Percentiles rank a stretch among this genome's conserved stretches.
Conservation (phyloP, 192 early-diverging fungal genomes). For the Helicostylum pulchrum region DNA sequence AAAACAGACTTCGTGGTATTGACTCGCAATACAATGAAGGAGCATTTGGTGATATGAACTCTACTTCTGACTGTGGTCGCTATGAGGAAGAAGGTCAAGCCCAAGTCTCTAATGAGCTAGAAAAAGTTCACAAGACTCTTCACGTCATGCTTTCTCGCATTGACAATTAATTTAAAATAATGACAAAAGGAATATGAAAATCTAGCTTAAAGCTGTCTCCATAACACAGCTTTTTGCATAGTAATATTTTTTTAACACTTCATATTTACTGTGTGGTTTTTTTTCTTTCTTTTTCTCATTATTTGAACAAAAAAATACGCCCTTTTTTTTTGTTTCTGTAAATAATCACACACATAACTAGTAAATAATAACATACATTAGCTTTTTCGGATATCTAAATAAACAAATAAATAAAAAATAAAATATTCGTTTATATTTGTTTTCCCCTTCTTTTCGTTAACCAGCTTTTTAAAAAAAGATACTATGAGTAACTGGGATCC, state of each 20-base stretch:
- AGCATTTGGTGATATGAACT: not conserved
- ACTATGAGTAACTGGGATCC: constrained; percentile 13
- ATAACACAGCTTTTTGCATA: no score
- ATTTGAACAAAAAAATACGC: no score
- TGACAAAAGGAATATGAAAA: no score
- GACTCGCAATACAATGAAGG: constrained; percentile 13
- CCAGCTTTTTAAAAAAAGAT: not conserved
- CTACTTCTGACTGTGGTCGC: not conserved
- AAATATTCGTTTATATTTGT: not conserved
- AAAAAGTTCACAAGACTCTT: constrained; percentile 19
- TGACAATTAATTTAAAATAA: not conserved
- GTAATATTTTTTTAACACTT: no score
- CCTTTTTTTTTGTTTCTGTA: no score
- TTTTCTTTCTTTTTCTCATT: no score
- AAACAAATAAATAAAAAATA: not conserved
- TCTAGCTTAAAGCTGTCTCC: no score
- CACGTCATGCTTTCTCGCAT: constrained; percentile 17
- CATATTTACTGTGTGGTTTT: no score
- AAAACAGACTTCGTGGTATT: constrained; percentile 8
- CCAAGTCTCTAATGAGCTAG: constrained; percentile 18
- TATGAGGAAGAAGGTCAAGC: constrained; percentile 18
- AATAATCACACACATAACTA: no score
- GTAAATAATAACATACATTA: no score
- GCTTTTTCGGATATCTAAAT: no score
- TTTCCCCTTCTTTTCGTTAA: not conserved